Percentiles rank a stretch among this genome's conserved stretches.
phyloP scores from a whole-genome alignment of 805 yeast species.

The Pichia gijzeniarum region DNA sequence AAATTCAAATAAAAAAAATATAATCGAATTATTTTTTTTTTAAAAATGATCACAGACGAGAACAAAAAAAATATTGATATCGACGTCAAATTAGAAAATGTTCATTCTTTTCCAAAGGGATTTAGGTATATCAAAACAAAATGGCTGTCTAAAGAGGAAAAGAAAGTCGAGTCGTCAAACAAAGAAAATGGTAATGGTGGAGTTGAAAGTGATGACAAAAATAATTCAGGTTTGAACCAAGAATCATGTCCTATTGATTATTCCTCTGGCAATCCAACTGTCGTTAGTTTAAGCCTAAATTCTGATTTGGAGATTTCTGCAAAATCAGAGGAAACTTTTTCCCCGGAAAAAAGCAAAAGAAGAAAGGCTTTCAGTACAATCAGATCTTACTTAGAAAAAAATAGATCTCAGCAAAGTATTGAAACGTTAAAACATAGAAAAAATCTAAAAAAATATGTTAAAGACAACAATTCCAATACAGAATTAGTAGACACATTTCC shows the following conservation, averaged over 20 bases:
- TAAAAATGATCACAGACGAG: not conserved
- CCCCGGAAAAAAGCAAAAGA: constrained; percentile 3
- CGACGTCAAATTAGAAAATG: constrained; percentile 12
- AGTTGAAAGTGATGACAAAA: not conserved
- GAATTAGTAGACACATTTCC: not conserved
- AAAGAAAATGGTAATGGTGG: not conserved
- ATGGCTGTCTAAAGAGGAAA: constrained; percentile 16
- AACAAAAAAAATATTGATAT: not conserved
- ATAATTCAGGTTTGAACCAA: not conserved
- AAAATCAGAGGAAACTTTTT: not conserved
- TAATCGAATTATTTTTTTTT: too few species aligned
- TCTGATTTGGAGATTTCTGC: not conserved
- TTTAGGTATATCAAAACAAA: constrained; percentile 21
- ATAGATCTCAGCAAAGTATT: constrained; percentile 5
- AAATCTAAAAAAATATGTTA: not conserved
- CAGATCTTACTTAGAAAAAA: constrained; percentile 7
- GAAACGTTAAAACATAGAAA: not conserved
- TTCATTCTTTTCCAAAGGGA: constrained; percentile 19
- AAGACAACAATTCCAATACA: not conserved
- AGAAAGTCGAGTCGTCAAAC: not conserved
- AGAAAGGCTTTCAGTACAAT: constrained; percentile 9
- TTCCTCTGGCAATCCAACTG: not conserved
- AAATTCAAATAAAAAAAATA: too few species aligned
- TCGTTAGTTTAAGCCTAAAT: not conserved
- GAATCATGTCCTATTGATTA: not conserved